Base-by-base conservation (phyloP, 164 flowering plant species). In the Platanus orientalis region DNA sequence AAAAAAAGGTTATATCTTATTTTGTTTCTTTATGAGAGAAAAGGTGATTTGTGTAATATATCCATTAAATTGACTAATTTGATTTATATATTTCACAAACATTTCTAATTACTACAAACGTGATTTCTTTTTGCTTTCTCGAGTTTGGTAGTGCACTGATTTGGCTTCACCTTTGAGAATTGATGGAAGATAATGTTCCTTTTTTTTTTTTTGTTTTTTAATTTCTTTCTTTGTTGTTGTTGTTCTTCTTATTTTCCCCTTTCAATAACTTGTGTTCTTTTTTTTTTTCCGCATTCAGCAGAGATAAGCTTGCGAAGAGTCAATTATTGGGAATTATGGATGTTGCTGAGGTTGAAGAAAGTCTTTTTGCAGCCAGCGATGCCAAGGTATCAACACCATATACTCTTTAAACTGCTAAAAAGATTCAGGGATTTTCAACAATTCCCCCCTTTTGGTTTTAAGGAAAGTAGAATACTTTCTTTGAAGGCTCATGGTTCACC, bases 291-390 rank as follows among this genome's bases (percentile, higher is more conserved):
- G n/a, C n/a, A n/a, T 61, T 25, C 72, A 73, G 88, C n/a, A 47
- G 64, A 60, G 58, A 66, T 74, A 74, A 50, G 64, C 44, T 66
- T 73, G 34, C 27, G 7, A 25, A 27, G 53, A 49, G 27, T 39
- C 55, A 67, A 59, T 68, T 55, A 74, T 34, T 24, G 60, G 34
- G 58, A 74, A 73, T 30, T 34, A 92, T 95, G 98, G 99, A 95
- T 63, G 63, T 67, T 28, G 55, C 77, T 10, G 99, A 95, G 69
- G 86, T 86, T 29, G 99, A 95, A 79, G 99, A 92, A 66, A 85
- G 63, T 65, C 65, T 85, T 17, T 83, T 90, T 67, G 84, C 93
- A 2, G 80, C 84, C 32, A 81, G 87, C 32, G 98, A 92, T 81
- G 92, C 97, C 65, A 95, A 92, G 99, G 99, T 92, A 80, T 60